Evolutionary conservation across 306 rosid genomes (phyloP), one percentile per base, ranked within the genome.

Genomic region (Datisca glomerata): DNA sequence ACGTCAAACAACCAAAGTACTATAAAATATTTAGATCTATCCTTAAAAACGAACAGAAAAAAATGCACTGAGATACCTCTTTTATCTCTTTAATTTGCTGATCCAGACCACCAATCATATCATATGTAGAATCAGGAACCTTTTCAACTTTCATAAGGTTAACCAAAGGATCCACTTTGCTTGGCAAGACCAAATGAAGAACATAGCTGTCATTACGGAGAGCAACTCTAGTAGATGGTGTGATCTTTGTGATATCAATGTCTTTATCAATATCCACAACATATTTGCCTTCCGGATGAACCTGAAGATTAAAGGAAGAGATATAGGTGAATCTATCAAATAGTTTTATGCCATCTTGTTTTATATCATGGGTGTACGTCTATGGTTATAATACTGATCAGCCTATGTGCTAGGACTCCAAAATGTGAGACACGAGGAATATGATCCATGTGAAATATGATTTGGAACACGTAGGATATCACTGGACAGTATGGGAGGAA

Each of bases 91-190:
- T 85, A 59, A 85, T 85, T 65, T 85, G 96, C 71, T 85, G 96
- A 56, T 85, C 96, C 39, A 85, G 76, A 40, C 96, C 96, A 72
- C 96, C 96, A 43, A 85, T 85, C 93, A 85, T 85, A 56, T 85
- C 96, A 55, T 85, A 85, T 0, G 96, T 85, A 25, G 96, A 85
- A 57, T 85, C 93, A 7, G 96, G 96, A 64, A 85, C 96, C 49
- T 85, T 85, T 56, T 85, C 96, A 43, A 85, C 96, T 59, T 85
- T 85, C 96, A 85, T 85, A 34, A 85, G 80, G 60, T 85, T 85
- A 54, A 85, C 96, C 56, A 85, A 43, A 1, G 96, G 96, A 67
- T 85, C 96, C 21, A 85, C 96, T 80, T 85, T 85, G 79, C 96
- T 85, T 1, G 96, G 96, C 61, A 85, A 68, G 38, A 85, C 12